Conservation (phyloP, 2,329 filamentous ascomycete species). For the Phialocephala sp. region DNA sequence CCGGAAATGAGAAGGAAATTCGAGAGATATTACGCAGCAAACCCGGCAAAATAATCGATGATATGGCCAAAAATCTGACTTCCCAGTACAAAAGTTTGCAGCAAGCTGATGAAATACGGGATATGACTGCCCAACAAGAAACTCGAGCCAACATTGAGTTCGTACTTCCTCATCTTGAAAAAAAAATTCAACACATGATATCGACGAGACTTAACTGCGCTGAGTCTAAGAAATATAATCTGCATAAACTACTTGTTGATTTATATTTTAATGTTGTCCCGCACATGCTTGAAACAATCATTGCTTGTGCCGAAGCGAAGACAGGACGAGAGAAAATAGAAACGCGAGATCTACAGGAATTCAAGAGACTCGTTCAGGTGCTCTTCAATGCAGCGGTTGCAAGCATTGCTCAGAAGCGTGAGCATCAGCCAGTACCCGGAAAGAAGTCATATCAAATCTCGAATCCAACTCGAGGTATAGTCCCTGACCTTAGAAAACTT, state of each 20-base stretch:
- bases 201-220: background rate
- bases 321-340: background rate
- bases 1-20: background rate
- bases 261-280: conserved; percentile 2
- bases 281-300: background rate
- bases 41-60: background rate
- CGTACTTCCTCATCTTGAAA: background rate
- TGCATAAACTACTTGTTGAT: background rate
- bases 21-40: background rate
- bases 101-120: background rate
- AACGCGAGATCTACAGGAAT: background rate
- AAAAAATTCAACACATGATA: background rate
- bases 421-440: background rate
- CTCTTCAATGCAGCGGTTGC: background rate
- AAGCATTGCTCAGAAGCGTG: background rate
- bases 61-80: background rate
- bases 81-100: background rate
- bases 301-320: background rate
- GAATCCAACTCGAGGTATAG: background rate
- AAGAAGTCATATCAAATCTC: background rate
- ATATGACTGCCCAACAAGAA: background rate
- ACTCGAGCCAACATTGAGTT: background rate
- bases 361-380: background rate
- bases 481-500: background rate
- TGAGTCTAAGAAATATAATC: background rate